Evolutionary conservation across 768 basidiomycete species (phyloP).

Genomic region (Naematelia encephala): DNA sequence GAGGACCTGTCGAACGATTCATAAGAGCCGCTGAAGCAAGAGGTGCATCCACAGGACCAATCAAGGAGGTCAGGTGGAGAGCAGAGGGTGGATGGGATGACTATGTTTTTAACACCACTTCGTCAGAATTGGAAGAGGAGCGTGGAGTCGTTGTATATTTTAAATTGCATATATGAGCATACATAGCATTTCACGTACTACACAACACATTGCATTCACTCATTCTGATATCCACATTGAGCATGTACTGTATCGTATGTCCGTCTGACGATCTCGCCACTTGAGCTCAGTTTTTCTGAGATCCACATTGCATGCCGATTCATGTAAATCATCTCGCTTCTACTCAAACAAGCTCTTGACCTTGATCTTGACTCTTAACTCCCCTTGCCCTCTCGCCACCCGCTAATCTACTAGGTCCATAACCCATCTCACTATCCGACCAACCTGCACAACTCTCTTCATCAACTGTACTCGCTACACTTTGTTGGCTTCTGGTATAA

Average conservation of each 20-base stretch:
- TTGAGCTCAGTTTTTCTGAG: no score
- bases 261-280: no score
- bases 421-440: neutral
- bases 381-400: conserved; percentile 19
- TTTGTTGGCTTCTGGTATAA: conserved; percentile 16
- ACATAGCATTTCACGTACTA: conserved; percentile 1
- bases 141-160: conserved; percentile 41
- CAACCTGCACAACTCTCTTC: conserved; percentile 1
- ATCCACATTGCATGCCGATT: no score
- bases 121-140: conserved; percentile 30
- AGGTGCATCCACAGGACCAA: conserved; percentile 15
- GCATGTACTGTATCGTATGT: no score
- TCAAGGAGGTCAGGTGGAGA: conserved; percentile 36
- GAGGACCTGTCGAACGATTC: conserved; percentile 45
- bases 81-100: conserved; percentile 31
- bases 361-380: no score
- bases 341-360: no score
- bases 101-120: conserved; percentile 1
- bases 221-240: no score
- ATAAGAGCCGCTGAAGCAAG: conserved; percentile 13
- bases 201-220: no score
- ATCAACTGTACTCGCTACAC: conserved; percentile 1
- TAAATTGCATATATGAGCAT: conserved; percentile 9
- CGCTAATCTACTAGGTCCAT: conserved; percentile 12
- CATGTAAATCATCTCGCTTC: no score